phyloP scores from a whole-genome alignment of 176 grass and related monocot species.

The Aegilops sharonensis region DNA sequence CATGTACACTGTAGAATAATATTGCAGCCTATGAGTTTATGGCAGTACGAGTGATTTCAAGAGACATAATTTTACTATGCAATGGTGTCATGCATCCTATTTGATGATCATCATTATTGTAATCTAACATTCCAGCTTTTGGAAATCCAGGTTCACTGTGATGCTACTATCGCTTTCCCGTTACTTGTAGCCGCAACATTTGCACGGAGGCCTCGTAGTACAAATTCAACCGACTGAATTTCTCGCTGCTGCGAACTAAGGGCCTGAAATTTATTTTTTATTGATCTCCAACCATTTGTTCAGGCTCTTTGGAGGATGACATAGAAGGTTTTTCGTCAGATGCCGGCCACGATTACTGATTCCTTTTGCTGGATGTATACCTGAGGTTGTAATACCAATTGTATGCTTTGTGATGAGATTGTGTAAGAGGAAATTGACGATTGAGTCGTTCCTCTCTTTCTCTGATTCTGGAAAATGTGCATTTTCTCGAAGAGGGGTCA shows the following conservation, averaged over 20 bases:
- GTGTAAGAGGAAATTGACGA: background rate
- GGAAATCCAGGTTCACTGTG: slow-evolving; percentile 78
- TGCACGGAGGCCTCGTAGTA: slow-evolving; percentile 45
- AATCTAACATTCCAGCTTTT: background rate
- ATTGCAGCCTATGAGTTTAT: background rate
- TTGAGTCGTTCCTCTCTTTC: background rate
- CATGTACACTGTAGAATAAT: background rate
- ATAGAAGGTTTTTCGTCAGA: background rate
- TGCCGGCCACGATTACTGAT: background rate
- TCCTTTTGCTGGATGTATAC: background rate
- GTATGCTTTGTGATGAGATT: background rate
- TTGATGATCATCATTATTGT: background rate
- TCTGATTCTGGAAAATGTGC: background rate
- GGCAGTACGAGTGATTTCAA: background rate
- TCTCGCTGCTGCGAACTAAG: background rate
- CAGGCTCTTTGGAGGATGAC: background rate
- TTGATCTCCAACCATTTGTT: background rate
- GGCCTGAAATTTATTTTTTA: background rate
- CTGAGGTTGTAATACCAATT: slow-evolving; percentile 1
- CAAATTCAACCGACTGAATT: slow-evolving; percentile 14
- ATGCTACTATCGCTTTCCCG: slow-evolving; percentile 85
- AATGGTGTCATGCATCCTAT: background rate
- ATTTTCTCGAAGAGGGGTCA: too few species aligned
- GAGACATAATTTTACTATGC: background rate
- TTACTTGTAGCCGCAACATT: slow-evolving; percentile 89